These are phyloP conservation scores for Phlyctochytrium bullatum DNA, from an alignment of 192 early-diverging fungal species.

Conservation along the genomic window DNA sequence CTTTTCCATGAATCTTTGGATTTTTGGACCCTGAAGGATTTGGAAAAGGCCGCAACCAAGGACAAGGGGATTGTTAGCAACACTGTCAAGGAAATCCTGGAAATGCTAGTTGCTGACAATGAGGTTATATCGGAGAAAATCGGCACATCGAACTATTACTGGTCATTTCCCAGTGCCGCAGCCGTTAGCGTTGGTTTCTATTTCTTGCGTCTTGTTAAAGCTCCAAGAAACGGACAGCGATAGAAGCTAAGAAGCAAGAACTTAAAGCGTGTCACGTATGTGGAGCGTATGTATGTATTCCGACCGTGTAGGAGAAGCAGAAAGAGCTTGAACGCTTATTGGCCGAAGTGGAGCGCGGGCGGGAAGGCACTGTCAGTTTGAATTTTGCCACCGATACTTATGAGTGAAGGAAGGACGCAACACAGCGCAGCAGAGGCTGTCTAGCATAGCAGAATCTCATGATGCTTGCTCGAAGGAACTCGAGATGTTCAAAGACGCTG, in stretches of 20 bases:
- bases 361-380: constrained; percentile 61
- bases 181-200: constrained; percentile 34
- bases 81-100: constrained; percentile 80
- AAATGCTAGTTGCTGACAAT: constrained; percentile 77
- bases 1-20: constrained; percentile 4
- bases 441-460: constrained; percentile 41
- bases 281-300: constrained; percentile 24
- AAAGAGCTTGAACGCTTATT: constrained; percentile 46
- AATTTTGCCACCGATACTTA: constrained; percentile 10
- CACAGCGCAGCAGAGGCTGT: constrained; percentile 51
- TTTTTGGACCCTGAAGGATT: constrained; percentile 43
- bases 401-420: constrained; percentile 56
- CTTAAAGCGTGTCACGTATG: constrained; percentile 7
- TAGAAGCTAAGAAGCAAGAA: constrained; percentile 44
- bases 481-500: constrained; percentile 68
- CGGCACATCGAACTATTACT: constrained; percentile 86
- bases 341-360: constrained; percentile 49
- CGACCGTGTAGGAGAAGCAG: constrained; percentile 28
- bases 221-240: constrained; percentile 48
- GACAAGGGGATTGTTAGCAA: constrained; percentile 77
- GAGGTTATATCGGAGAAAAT: constrained; percentile 81
- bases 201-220: constrained; percentile 29
- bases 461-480: constrained; percentile 62
- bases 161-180: constrained; percentile 84
- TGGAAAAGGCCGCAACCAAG: constrained; percentile 81